phyloP scores from a whole-genome alignment of 1,284 basidiomycete species.

The Fomitopsis betulina region DNA sequence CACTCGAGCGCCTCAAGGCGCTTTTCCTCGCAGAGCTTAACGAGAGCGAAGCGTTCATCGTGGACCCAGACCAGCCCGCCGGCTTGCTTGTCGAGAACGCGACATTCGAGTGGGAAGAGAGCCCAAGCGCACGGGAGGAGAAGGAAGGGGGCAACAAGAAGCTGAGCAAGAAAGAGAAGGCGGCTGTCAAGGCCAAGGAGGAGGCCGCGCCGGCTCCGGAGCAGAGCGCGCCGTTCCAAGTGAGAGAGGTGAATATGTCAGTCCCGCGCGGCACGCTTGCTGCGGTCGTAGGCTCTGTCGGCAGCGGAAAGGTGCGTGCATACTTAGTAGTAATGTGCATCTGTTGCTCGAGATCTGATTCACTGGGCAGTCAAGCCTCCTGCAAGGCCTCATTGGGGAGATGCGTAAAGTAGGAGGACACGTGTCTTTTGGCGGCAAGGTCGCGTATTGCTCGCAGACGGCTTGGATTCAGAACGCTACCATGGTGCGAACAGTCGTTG shows the following conservation, averaged over 20 bases:
- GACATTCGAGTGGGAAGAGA: conserved; percentile 63
- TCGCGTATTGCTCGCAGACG: conserved; percentile 81
- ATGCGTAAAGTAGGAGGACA: conserved; percentile 56
- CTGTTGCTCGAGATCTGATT: not conserved
- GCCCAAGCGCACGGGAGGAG: conserved; percentile 19
- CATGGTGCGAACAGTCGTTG: conserved; percentile 40
- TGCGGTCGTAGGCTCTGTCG: conserved; percentile 66
- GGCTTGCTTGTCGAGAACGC: conserved; percentile 52
- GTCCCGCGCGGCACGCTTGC: conserved; percentile 57
- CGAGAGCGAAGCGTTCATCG: conserved; percentile 33
- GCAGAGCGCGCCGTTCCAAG: conserved; percentile 37
- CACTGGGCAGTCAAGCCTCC: conserved; percentile 54
- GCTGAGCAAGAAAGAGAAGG: conserved; percentile 18
- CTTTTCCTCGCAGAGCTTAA: conserved; percentile 62
- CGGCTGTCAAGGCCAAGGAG: conserved; percentile 10
- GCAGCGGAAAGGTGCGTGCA: conserved; percentile 29
- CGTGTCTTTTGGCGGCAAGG: conserved; percentile 61
- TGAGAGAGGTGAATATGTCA: conserved; percentile 47
- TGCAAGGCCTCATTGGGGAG: conserved; percentile 72
- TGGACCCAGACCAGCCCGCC: conserved; percentile 42
- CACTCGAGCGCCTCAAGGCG: conserved; percentile 45
- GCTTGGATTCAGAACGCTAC: conserved; percentile 90
- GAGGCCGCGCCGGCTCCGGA: not conserved
- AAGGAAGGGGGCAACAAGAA: conserved; percentile 22
- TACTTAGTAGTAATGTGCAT: not conserved